These are phyloP conservation scores for Cercophora samala DNA, from an alignment of 495 filamentous ascomycete genomes.

Conservation along the genomic window DNA sequence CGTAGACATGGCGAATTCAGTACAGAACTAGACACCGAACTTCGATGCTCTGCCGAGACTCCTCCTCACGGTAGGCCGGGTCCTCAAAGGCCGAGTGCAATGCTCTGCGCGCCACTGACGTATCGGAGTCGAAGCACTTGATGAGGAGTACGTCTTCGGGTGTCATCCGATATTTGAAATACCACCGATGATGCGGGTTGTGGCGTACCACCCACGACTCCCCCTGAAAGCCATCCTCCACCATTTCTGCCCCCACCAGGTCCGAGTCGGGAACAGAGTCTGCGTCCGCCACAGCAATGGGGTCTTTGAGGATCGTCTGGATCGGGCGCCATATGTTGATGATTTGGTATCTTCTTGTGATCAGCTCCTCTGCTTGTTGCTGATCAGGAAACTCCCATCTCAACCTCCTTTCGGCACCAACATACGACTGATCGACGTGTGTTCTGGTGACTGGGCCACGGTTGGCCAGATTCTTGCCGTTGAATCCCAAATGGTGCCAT, in stretches of 20 bases:
- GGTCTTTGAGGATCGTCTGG: constrained; percentile 56
- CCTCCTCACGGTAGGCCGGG: constrained; percentile 41
- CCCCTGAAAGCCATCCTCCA: constrained; percentile 64
- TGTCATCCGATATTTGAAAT: constrained; percentile 65
- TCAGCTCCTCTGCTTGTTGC: constrained; percentile 46
- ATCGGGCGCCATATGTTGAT: constrained; percentile 75
- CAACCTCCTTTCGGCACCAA: constrained; percentile 56
- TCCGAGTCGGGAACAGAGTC: constrained; percentile 59
- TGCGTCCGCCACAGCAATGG: constrained; percentile 59
- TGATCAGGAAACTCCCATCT: constrained; percentile 54
- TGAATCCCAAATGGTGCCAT: constrained; percentile 33
- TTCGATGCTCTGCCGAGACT: constrained; percentile 60
- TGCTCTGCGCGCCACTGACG: constrained; percentile 56
- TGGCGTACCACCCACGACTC: constrained; percentile 68
- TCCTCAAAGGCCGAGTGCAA: constrained; percentile 62
- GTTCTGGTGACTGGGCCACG: constrained; percentile 63
- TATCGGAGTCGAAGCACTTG: constrained; percentile 66
- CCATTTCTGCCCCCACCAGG: constrained; percentile 62
- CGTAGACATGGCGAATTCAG: not conserved
- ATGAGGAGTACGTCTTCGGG: constrained; percentile 59
- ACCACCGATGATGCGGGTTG: constrained; percentile 59
- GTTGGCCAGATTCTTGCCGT: constrained; percentile 32
- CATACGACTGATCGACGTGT: constrained; percentile 70
- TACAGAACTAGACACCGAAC: constrained; percentile 53
- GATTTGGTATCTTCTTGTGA: constrained; percentile 63